Conservation (phyloP, 2,329 filamentous ascomycete species). For the Hypoxylon sp. region DNA sequence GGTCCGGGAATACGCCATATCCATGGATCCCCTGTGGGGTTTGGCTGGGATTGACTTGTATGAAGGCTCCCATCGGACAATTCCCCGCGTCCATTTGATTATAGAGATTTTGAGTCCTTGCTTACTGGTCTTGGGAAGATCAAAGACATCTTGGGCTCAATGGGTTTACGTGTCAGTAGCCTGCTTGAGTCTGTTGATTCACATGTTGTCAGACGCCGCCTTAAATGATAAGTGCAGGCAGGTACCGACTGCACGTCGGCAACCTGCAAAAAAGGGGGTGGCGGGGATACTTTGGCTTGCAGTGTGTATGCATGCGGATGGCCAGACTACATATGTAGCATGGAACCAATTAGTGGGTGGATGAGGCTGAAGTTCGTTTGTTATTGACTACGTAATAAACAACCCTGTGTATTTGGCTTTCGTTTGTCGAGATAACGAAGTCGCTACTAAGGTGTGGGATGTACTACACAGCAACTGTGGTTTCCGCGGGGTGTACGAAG, state of each 20-base stretch:
- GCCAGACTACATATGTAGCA: background rate
- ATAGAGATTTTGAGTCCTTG: background rate
- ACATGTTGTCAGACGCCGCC: constrained; percentile 5
- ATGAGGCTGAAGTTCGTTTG: constrained; percentile 34
- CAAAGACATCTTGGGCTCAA: background rate
- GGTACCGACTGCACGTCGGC: constrained; percentile 18
- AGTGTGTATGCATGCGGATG: constrained; percentile 14
- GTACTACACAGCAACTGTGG: background rate
- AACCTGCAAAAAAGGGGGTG: constrained; percentile 18
- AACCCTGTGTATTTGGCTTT: too few relatives aligned
- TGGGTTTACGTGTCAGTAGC: constrained; percentile 25
- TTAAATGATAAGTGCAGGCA: background rate
- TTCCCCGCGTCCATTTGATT: background rate
- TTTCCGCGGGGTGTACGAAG: background rate
- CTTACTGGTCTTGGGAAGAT: constrained; percentile 5
- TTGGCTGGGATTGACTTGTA: background rate
- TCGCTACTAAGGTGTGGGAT: background rate
- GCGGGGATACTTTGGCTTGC: constrained; percentile 22
- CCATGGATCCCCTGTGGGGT: constrained; percentile 17
- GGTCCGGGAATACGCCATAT: constrained; percentile 18
- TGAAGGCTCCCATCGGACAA: background rate
- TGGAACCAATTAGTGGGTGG: constrained; percentile 20
- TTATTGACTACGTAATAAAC: background rate
- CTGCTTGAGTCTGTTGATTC: background rate
- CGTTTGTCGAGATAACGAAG: constrained; percentile 5